Evolutionary conservation across 441 rosid genomes (phyloP).

Genomic region (Pelargonium australe): DNA sequence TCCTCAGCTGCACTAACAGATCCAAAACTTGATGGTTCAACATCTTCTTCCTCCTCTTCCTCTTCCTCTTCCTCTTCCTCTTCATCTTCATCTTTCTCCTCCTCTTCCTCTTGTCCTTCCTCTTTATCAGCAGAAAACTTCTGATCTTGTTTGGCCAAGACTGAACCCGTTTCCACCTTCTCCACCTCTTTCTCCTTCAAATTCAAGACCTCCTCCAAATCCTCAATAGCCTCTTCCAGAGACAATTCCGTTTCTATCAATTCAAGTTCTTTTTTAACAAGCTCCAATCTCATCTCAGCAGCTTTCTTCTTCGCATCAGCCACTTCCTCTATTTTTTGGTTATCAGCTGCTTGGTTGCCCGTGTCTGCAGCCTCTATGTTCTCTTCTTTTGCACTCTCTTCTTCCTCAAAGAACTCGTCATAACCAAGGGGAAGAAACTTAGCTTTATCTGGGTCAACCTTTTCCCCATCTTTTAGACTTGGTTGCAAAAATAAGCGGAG

Average conservation of each 20-base stretch:
- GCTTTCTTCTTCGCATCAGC: conserved; percentile 60
- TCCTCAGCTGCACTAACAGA: conserved; percentile 36
- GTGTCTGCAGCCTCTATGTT: conserved; percentile 20
- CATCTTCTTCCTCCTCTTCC: conserved; percentile 40
- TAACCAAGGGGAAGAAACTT: conserved; percentile 78
- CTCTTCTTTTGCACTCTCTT: conserved; percentile 37
- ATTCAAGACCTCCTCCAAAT: conserved; percentile 58
- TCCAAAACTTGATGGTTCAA: conserved; percentile 71
- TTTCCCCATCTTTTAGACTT: conserved; percentile 59
- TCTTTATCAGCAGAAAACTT: conserved; percentile 26
- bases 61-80: conserved; percentile 34
- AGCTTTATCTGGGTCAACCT: conserved; percentile 47
- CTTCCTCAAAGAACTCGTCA: conserved; percentile 72
- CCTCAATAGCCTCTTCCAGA: conserved; percentile 83
- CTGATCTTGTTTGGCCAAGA: conserved; percentile 28
- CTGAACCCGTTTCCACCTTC: conserved; percentile 34
- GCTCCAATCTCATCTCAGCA: conserved; percentile 48
- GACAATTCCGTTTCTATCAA: conserved; percentile 66
- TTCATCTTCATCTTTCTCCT: conserved; percentile 34
- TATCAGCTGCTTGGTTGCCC: no score
- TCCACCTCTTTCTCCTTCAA: conserved; percentile 53
- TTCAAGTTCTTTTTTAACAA: conserved; percentile 58
- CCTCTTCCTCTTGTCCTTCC: conserved; percentile 30
- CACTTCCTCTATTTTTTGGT: conserved; percentile 55
- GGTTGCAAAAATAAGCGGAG: conserved; percentile 84